phyloP scores from a whole-genome alignment of 306 rosid genomes.

The Citrullus colocynthis region DNA sequence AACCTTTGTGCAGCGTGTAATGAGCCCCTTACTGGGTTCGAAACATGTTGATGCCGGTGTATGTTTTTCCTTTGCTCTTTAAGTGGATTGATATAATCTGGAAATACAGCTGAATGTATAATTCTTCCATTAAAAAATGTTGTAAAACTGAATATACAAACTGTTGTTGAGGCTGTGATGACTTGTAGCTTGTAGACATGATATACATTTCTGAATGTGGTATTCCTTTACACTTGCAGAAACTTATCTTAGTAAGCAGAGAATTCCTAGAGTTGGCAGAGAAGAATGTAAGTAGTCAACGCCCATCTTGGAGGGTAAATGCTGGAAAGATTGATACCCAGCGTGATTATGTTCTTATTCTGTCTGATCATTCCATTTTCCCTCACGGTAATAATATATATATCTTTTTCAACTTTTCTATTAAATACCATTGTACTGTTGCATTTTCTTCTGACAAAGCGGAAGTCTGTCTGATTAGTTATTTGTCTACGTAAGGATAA shows the following conservation, averaged over 20 bases:
- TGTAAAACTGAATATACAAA: background rate
- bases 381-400: conserved; percentile 32
- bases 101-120: background rate
- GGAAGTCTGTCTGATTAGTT: background rate
- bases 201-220: background rate
- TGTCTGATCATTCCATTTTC: conserved; percentile 81
- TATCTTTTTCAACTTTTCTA: background rate
- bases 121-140: background rate
- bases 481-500: background rate
- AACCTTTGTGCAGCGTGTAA: conserved; percentile 40
- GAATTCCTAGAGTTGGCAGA: conserved; percentile 54
- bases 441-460: background rate
- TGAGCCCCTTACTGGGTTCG: conserved; percentile 76
- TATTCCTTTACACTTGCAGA: conserved; percentile 23
- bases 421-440: background rate
- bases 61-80: conserved; percentile 6
- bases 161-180: background rate
- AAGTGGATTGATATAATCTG: background rate
- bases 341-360: conserved; percentile 49
- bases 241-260: conserved; percentile 34
- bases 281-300: conserved; percentile 37
- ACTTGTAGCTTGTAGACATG: background rate
- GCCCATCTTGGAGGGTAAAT: conserved; percentile 78
- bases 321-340: conserved; percentile 46
- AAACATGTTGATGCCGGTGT: conserved; percentile 74